These are phyloP conservation scores for Ceratocystis eucalypticola DNA, from an alignment of 2,329 filamentous ascomycete genomes.

Conservation along the genomic window DNA sequence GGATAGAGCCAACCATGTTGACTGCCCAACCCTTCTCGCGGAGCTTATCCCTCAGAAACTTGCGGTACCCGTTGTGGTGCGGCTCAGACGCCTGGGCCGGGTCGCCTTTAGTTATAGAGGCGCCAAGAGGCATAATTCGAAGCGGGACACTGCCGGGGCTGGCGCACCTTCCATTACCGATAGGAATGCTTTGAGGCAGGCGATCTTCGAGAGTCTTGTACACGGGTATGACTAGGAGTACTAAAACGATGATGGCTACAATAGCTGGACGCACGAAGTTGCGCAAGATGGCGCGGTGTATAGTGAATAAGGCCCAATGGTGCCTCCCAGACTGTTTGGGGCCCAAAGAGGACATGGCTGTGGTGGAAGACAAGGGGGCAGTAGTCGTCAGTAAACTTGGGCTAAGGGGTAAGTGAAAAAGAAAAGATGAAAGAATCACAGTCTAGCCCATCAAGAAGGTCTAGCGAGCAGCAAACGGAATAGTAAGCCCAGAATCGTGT, in stretches of 20 bases:
- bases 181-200: background rate
- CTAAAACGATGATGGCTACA: background rate
- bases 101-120: constrained; percentile 28
- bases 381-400: no score
- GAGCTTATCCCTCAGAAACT: constrained; percentile 25
- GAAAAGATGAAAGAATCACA: no score
- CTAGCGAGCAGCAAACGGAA: no score
- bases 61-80: constrained; percentile 28
- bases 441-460: no score
- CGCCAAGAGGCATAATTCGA: constrained; percentile 27
- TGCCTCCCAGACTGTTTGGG: background rate
- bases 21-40: constrained; percentile 24
- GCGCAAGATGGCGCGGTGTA: background rate
- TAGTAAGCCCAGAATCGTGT: no score
- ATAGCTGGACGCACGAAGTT: background rate
- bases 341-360: background rate
- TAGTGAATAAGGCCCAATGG: background rate
- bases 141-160: constrained; percentile 17
- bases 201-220: background rate
- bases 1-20: constrained; percentile 31
- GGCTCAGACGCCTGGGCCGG: constrained; percentile 12
- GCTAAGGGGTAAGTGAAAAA: no score
- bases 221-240: background rate
- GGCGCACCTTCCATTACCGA: constrained; percentile 2
- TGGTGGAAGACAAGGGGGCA: background rate